phyloP scores from a whole-genome alignment of 371 early-diverging fungal species.

The Mortierella sp. region DNA sequence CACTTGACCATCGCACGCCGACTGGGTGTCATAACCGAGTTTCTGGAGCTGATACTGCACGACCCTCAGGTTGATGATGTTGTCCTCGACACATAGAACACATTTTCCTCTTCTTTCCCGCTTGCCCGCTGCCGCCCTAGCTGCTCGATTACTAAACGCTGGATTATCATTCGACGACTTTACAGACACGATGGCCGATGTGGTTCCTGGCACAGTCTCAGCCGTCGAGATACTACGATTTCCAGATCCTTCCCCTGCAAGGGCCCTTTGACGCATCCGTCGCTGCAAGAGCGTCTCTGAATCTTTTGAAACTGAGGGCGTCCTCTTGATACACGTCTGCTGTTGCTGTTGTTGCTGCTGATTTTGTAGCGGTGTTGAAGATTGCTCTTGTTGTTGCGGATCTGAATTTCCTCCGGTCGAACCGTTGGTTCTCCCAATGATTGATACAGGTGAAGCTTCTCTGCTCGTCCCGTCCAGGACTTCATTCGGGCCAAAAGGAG shows the following conservation, averaged over 20 bases:
- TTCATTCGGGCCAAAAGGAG: slow-evolving; percentile 5
- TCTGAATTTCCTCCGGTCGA: too few species aligned
- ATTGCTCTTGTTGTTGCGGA: too few species aligned
- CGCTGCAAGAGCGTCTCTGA: neutral
- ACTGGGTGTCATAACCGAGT: slow-evolving; percentile 46
- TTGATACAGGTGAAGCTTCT: neutral
- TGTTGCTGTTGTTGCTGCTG: too few species aligned
- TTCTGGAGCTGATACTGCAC: slow-evolving; percentile 53
- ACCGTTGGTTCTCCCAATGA: neutral
- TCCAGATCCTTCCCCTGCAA: neutral
- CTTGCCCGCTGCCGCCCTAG: slow-evolving; percentile 44
- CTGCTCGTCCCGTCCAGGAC: neutral
- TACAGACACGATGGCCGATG: slow-evolving; percentile 3
- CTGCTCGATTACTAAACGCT: slow-evolving; percentile 26
- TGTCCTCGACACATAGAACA: slow-evolving; percentile 49
- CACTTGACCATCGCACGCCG: slow-evolving; percentile 47
- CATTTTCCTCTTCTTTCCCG: slow-evolving; percentile 46
- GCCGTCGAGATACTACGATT: neutral
- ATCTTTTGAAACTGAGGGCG: too few species aligned
- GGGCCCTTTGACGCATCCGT: neutral
- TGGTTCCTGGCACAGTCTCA: neutral
- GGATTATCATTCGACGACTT: slow-evolving; percentile 14
- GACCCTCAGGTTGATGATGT: slow-evolving; percentile 47
- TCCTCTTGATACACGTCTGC: neutral
- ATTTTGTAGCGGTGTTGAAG: too few species aligned